Base-by-base conservation (phyloP, 2,329 filamentous ascomycete genomes). In the Coniochaeta hoffmannii region DNA sequence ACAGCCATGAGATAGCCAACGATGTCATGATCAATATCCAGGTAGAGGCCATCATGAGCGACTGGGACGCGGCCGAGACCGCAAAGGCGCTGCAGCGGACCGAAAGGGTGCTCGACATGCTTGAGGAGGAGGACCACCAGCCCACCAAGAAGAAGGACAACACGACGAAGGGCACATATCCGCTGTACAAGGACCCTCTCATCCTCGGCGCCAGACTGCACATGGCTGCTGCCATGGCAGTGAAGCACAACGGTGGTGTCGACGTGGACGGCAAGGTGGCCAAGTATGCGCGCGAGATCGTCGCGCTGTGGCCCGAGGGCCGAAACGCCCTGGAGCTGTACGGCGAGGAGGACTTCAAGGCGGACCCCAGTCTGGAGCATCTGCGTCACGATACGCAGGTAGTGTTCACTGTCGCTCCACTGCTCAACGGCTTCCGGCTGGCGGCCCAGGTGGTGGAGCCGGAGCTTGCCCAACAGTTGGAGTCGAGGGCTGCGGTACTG, bases 41-140 rank as follows among this genome's bases (percentile, higher is more conserved):
- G 67, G 58, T 69, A 59, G 75, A 72, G 64, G 76, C 79, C 46
- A 60, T 73, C 55, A 62, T 67, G 46, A 68, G 64, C 59, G 65
- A 59, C 19, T 75, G 68, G 66, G 62, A 66, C 36, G 61, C 64
- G 55, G 60, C 58, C 14, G 62, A 69, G 63, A 75, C 75, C 14
- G 64, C 65, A 38, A 67, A 74, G 65, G 75, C 77, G 2, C 66
- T 77, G 53, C 70, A 65, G 57, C 77, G 75, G 73, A 69, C 71
- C 8, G 72, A 77, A 57, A 65, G 74, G 56, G 66, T 83, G 15
- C 58, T 81, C 55, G 78, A 82, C 49, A 64, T 82, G 58, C 65
- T 82, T 44, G 69, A 80, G 61, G 68, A 74, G 26, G 65, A 71
- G 14, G 66, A 64, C 22, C 78, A 81, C 64, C 55, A 62, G 31